These are phyloP conservation scores for Daldinia sp. DNA, from an alignment of 2,329 filamentous ascomycete genomes.

Conservation along the genomic window DNA sequence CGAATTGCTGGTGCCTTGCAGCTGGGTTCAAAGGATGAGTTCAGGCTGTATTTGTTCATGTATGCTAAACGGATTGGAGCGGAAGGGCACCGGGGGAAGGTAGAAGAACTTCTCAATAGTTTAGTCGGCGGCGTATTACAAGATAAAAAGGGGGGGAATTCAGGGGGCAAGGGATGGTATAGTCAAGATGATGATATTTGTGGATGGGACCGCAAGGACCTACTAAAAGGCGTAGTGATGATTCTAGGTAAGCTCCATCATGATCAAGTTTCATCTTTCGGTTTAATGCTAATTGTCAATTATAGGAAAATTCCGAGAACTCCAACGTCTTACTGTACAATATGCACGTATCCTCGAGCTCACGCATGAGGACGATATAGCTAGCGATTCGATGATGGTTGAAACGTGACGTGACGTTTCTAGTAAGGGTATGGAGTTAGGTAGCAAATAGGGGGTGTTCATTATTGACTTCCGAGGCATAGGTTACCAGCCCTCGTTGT, in stretches of 20 bases:
- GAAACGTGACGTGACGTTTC: conserved; percentile 42
- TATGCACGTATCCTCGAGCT: conserved; percentile 87
- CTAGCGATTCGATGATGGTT: conserved; percentile 55
- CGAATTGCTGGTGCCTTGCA: conserved; percentile 89
- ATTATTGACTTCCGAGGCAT: conserved; percentile 5
- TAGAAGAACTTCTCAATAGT: conserved; percentile 89
- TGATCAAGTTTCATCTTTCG: conserved; percentile 9
- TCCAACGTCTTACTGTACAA: conserved; percentile 94
- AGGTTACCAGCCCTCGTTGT: conserved; percentile 23
- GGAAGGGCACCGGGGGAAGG: conserved; percentile 87
- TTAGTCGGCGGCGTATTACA: conserved; percentile 79
- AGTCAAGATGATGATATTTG: conserved; percentile 79
- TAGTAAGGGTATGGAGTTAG: conserved; percentile 20
- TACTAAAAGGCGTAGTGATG: conserved; percentile 91
- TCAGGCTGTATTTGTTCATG: conserved; percentile 95
- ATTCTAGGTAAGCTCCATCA: conserved; percentile 79
- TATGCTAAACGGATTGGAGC: conserved; percentile 95
- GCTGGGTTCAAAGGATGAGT: conserved; percentile 89
- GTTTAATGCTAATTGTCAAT: conserved; percentile 6
- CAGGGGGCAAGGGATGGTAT: conserved; percentile 70
- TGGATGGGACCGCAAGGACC: conserved; percentile 88
- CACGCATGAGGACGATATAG: conserved; percentile 60
- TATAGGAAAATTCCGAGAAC: conserved; percentile 90
- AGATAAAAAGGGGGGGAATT: conserved; percentile 64
- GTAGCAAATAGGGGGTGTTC: conserved; percentile 25